These are phyloP conservation scores for Botryosphaeria agaves DNA, from an alignment of 2,329 filamentous ascomycete species.

Conservation along the genomic window DNA sequence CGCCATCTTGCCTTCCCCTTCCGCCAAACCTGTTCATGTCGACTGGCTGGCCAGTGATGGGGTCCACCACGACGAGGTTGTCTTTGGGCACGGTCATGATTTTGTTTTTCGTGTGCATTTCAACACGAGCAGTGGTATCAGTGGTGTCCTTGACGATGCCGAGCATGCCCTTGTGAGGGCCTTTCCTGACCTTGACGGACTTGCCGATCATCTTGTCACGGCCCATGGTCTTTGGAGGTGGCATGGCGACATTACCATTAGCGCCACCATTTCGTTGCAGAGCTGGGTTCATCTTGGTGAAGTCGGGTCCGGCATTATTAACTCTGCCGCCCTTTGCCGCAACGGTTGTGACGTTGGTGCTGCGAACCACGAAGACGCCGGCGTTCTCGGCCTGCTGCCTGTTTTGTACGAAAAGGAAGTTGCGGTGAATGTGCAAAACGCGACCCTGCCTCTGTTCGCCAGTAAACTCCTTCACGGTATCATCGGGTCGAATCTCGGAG, in stretches of 20 bases:
- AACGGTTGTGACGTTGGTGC: conserved; percentile 72
- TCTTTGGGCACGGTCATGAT: conserved; percentile 71
- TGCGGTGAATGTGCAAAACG: conserved; percentile 85
- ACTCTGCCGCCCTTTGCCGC: conserved; percentile 86
- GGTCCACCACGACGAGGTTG: conserved; percentile 69
- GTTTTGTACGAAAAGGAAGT: conserved; percentile 82
- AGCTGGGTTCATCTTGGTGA: conserved; percentile 85
- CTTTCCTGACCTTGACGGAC: conserved; percentile 75
- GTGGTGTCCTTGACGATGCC: conserved; percentile 94
- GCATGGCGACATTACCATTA: conserved; percentile 36
- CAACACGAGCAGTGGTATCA: conserved; percentile 69
- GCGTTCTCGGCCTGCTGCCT: conserved; percentile 71
- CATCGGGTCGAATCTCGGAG: conserved; percentile 79
- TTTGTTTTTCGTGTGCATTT: conserved; percentile 90
- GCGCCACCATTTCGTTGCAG: conserved; percentile 48
- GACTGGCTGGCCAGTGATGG: conserved; percentile 58
- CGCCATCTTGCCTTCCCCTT: conserved; percentile 26
- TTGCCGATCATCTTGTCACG: conserved; percentile 78
- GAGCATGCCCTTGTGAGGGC: conserved; percentile 78
- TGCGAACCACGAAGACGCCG: conserved; percentile 71
- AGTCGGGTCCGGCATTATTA: conserved; percentile 54
- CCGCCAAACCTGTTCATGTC: conserved; percentile 41
- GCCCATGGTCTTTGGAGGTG: conserved; percentile 56
- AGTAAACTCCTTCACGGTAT: conserved; percentile 78
- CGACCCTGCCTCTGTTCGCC: conserved; percentile 75